These are phyloP conservation scores for Chlamydomonas eustigma DNA, from an alignment of 139 green algal genomes.

Conservation along the genomic window DNA sequence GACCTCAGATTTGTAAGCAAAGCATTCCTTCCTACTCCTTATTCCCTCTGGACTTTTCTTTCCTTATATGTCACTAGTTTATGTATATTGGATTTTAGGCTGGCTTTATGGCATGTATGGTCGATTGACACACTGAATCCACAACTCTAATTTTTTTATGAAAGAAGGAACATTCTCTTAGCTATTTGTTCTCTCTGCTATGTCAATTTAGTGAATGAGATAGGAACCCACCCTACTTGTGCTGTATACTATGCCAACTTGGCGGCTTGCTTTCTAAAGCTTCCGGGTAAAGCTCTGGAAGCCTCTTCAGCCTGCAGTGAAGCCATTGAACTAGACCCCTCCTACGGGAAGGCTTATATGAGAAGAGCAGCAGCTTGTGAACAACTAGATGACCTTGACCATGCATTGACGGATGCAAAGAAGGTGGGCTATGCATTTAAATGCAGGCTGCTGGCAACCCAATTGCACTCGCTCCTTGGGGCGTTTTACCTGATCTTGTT, in stretches of 20 bases:
- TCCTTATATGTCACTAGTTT: no score
- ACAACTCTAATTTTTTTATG: no score
- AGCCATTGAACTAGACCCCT: background rate
- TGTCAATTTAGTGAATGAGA: no score
- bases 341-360: constrained; percentile 49
- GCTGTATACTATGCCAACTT: constrained; percentile 71
- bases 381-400: constrained; percentile 76
- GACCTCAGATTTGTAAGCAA: no score
- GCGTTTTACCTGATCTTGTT: no score
- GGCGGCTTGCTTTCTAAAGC: constrained; percentile 51
- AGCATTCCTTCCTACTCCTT: no score
- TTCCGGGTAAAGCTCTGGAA: background rate
- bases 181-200: no score
- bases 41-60: no score
- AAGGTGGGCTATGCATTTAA: constrained; percentile 12
- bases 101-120: no score
- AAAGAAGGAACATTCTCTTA: no score
- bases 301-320: background rate
- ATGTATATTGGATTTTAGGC: no score
- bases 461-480: background rate
- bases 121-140: no score
- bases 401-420: constrained; percentile 67
- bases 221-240: constrained; percentile 28
- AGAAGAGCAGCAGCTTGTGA: constrained; percentile 70
- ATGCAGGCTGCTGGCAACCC: background rate